Base-by-base conservation (phyloP, 2,329 filamentous ascomycete genomes). In the Leptographium procerum region DNA sequence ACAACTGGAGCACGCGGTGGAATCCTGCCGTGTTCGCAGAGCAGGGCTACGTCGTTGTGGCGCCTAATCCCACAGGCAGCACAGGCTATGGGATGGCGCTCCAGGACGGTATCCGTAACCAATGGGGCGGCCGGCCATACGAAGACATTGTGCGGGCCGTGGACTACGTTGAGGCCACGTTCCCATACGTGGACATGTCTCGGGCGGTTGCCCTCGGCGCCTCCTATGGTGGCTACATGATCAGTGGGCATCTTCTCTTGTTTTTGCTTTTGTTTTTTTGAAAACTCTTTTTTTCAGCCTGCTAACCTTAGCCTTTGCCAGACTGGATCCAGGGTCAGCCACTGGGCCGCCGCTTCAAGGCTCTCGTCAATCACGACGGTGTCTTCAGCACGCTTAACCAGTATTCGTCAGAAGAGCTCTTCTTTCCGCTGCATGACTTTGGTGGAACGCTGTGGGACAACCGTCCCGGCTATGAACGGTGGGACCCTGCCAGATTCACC, bases 261-360 rank as follows among this genome's bases (percentile, higher is more conserved):
- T n/a, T 9, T 69, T 14, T 24, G 3, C 19, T 31, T 10, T 45
- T 11, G 19, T 33, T 14, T 2, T 9, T 16, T 4, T 36, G n/a
- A n/a, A n/a, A n/a, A n/a, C 16, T 4, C 14, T 26, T 40, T 40
- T 5, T 48, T 29, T 16, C 28, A 53, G 52, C 40, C 16, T 29
- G 9, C 14, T 52, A 16, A 34, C 36, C 19, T 52, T 29, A 8
- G 29, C 22, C 19, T 7, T 36, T 66, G 50, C 19, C 36, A 72
- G 79, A 95, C 69, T 95, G 91, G 91, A 90, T 96, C 65, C 90
- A 96, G 71, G 91, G 91, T 9, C 87, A 94, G 62, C 79, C 83
- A 1, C 79, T 96, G 0, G 91, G 90, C 24, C 84, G 89, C 31
- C 84, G 87, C 64, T 95, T 96, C 80, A 89, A 89, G 71, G 90